Base-by-base conservation (phyloP, 2,329 filamentous ascomycete species). In the Thelonectria olida region DNA sequence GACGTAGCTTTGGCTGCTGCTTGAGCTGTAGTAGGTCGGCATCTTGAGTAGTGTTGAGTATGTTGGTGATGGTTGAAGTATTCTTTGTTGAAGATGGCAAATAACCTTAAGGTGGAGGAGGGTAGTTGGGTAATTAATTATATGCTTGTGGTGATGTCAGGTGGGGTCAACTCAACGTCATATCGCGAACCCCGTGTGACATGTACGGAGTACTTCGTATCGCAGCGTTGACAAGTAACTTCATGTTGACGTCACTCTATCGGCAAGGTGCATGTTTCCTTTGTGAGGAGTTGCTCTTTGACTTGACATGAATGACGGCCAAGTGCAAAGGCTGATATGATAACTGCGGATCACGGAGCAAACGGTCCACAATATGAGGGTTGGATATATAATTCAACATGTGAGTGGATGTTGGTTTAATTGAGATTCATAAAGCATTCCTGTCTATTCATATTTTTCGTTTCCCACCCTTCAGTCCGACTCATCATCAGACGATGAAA, bases 401-500 rank as follows among this genome's bases (percentile, higher is more conserved):
- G n/a, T 10, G 10, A 5, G 5, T 34, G 31, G 15, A 34, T 13
- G 27, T 13, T 34, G 9, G 31, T n/a, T n/a, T n/a, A 34, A 15
- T 41, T 20, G 38, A 41, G 17, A 41, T 20, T 20, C 38, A 41
- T 41, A 41, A 41, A 44, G 20, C 39, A 22, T 19, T 20, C 19
- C 5, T 15, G 31, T 50, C 31, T 38, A 36, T 36, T 54, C 10
- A 5, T 47, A 20, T 23, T 15, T 28, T 3, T 53, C 62, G 9
- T 67, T 62, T 5, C 20, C 20, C 19, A 7, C 8, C 20, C 22
- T 31, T 45, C 20, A 45, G 17, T 45, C 42, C 17, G 39, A 42
- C 20, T 42, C 39, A 34, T 67, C 64, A 5, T 68, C 69, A 2
- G 63, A 67, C 1, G 63, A 64, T 12, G 59, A 62, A 25, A 65